Percentiles rank a stretch among this genome's conserved stretches.
phyloP scores from a whole-genome alignment of 192 early-diverging fungal species.

The Chytriomyces confervae region DNA sequence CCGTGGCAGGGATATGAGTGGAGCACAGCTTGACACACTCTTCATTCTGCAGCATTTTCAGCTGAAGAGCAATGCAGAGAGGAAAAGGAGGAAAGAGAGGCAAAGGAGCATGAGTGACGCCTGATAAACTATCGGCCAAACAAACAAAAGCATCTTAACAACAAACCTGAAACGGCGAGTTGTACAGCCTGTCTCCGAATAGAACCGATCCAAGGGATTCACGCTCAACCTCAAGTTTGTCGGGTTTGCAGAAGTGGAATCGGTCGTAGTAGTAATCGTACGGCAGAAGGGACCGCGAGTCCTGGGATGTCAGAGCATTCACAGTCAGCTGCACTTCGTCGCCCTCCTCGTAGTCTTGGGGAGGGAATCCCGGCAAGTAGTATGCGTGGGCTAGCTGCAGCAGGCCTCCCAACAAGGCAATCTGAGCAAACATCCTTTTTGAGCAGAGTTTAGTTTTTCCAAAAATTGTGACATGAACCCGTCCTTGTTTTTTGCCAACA shows the following conservation, averaged over 20 bases:
- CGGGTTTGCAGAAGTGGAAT: slow-evolving; percentile 86
- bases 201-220: slow-evolving; percentile 91
- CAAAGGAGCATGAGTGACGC: neutral
- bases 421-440: neutral
- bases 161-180: slow-evolving; percentile 77
- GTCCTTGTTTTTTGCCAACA: slow-evolving; percentile 16
- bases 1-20: slow-evolving; percentile 61
- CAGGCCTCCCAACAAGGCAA: neutral
- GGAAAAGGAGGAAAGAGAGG: neutral
- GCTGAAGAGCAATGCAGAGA: slow-evolving; percentile 44
- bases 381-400: slow-evolving; percentile 58
- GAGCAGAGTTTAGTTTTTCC: neutral
- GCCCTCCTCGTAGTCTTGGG: slow-evolving; percentile 76
- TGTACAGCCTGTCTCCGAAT: slow-evolving; percentile 94
- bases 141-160: slow-evolving; percentile 8
- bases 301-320: slow-evolving; percentile 80
- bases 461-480: neutral
- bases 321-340: slow-evolving; percentile 79
- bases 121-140: slow-evolving; percentile 21
- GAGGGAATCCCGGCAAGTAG: slow-evolving; percentile 94
- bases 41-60: slow-evolving; percentile 61
- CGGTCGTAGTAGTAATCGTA: slow-evolving; percentile 88
- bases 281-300: slow-evolving; percentile 58
- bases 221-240: slow-evolving; percentile 61
- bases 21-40: slow-evolving; percentile 72